phyloP scores from a whole-genome alignment of 192 early-diverging fungal species.

The Linnemannia exigua region DNA sequence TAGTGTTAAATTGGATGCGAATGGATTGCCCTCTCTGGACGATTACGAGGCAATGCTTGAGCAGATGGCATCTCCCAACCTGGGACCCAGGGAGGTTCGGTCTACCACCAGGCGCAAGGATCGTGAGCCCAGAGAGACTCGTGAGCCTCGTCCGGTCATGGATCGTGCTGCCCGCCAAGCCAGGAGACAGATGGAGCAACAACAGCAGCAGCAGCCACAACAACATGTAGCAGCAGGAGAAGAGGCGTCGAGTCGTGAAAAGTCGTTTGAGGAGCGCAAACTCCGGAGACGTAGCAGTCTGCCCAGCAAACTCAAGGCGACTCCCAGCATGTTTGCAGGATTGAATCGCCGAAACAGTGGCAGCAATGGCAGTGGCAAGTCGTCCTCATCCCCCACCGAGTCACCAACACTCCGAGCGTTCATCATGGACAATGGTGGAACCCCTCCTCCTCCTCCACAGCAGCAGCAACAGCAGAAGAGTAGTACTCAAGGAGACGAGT shows the following conservation, averaged over 20 bases:
- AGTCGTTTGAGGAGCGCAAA: slow-evolving; percentile 23
- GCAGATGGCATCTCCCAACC: slow-evolving; percentile 40
- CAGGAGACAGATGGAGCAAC: slow-evolving; percentile 4
- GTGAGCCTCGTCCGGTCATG: not conserved
- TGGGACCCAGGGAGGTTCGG: slow-evolving; percentile 17
- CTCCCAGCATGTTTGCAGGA: slow-evolving; percentile 23
- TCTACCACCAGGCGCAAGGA: slow-evolving; percentile 24
- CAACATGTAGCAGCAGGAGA: not conserved
- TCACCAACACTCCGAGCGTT: not conserved
- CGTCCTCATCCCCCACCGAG: not conserved
- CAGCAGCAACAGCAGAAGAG: not conserved
- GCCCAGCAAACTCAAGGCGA: slow-evolving; percentile 38
- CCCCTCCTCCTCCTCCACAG: not conserved
- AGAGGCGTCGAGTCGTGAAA: not conserved
- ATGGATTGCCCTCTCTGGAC: slow-evolving; percentile 24
- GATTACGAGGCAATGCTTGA: slow-evolving; percentile 52
- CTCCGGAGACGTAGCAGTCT: slow-evolving; percentile 42
- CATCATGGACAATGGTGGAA: not conserved
- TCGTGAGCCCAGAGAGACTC: slow-evolving; percentile 21
- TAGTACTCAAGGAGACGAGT: not conserved
- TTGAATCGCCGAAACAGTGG: slow-evolving; percentile 30
- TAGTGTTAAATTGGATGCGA: not conserved
- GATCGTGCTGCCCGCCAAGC: slow-evolving; percentile 13
- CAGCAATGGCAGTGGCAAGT: not conserved
- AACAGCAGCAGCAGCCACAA: not conserved